phyloP scores from a whole-genome alignment of 257 asterid species.

The Cruciata laevipes region DNA sequence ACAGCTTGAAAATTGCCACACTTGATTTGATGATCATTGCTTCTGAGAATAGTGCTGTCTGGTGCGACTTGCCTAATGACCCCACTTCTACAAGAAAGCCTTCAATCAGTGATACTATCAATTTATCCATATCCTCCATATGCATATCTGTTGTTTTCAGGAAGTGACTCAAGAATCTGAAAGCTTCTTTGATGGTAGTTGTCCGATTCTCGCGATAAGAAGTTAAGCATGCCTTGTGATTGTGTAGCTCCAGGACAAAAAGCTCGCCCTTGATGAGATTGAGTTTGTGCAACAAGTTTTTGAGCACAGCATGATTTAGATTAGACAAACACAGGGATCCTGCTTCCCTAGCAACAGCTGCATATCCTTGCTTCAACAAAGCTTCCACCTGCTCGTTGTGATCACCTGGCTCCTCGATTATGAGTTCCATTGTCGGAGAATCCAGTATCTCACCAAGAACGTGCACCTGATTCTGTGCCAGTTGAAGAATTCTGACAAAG shows the following conservation, averaged over 20 bases:
- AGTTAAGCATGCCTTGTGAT: neutral
- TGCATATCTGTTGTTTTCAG: neutral
- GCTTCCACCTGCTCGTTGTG: neutral
- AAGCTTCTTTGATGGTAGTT: neutral
- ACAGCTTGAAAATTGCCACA: neutral
- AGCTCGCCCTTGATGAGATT: conserved; percentile 3
- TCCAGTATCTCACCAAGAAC: no score
- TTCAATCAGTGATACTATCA: neutral
- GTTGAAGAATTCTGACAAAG: no score
- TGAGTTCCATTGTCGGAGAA: no score
- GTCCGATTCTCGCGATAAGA: neutral
- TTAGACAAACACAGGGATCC: neutral
- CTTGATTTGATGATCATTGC: neutral
- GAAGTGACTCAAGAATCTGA: neutral
- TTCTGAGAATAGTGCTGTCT: neutral
- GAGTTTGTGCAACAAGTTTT: neutral
- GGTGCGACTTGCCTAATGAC: neutral
- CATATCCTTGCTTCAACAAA: neutral
- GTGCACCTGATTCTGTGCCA: no score
- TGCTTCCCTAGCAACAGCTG: neutral
- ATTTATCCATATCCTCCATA: neutral
- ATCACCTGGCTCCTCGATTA: neutral
- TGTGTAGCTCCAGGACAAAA: neutral
- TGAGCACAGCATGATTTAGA: neutral
- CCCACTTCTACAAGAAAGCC: neutral